Conservation (phyloP, 2,329 filamentous ascomycete genomes). For the Bipolaris victoriae region DNA sequence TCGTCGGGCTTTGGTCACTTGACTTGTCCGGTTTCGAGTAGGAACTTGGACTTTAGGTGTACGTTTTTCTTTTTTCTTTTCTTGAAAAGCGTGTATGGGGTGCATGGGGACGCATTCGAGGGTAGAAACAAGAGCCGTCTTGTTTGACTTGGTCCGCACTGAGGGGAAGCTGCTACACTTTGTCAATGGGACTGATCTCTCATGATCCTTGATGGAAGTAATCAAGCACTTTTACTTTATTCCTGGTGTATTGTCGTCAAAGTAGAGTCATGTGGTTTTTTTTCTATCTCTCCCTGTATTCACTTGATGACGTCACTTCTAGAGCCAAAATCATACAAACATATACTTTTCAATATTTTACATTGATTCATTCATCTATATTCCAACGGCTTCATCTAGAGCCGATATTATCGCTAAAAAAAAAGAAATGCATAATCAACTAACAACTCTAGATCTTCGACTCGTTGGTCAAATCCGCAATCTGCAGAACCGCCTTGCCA, state of each 20-base stretch:
- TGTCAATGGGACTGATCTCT: neutral
- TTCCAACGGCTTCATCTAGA: neutral
- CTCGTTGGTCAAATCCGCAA: slow-evolving; percentile 51
- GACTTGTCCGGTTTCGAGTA: neutral
- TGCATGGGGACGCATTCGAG: neutral
- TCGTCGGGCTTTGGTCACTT: neutral
- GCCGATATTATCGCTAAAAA: neutral
- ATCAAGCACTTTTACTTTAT: neutral
- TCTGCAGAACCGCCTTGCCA: slow-evolving; percentile 82
- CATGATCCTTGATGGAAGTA: neutral
- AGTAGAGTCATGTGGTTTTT: too few species aligned
- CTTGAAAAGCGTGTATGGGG: neutral
- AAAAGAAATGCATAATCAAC: too few species aligned
- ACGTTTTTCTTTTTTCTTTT: neutral
- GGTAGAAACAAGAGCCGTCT: too few species aligned
- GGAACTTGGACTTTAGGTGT: neutral
- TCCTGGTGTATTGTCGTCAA: too few species aligned
- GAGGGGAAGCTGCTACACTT: neutral
- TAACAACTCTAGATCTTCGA: neutral
- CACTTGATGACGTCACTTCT: too few species aligned
- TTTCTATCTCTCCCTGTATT: too few species aligned
- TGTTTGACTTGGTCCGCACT: neutral
- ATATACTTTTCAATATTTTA: neutral
- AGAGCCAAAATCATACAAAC: neutral
- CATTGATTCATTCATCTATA: neutral